Base-by-base conservation (phyloP, 495 filamentous ascomycete genomes). In the Penicillium pulvis region DNA sequence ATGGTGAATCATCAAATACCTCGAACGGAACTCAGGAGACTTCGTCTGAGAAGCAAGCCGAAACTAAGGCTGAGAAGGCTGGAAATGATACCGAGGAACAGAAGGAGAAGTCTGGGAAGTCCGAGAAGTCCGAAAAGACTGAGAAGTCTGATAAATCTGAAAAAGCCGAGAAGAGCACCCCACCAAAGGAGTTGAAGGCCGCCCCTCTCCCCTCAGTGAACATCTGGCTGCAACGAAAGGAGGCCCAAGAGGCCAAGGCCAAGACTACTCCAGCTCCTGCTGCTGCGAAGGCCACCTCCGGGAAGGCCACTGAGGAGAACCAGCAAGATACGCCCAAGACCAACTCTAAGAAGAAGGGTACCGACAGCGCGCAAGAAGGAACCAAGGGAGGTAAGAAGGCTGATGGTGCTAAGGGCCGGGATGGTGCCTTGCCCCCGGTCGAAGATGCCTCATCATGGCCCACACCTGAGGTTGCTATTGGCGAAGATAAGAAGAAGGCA, bases 401-500 rank as follows among this genome's bases (percentile, higher is more conserved):
- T 41, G 77, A 79, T 44, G 70, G 68, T 44, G 70, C 65, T 43
- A 76, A 73, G 61, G 66, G 55, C 24, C 76, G 74, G 12, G 78
- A 82, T 20, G 81, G 81, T 57, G 70, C 72, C 74, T 51, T 85
- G 43, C 78, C 81, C 48, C 78, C 81, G 4, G 88, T 89, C 36
- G 89, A 83, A 51, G 91, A 96, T 72, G 79, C 88, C 41, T 78
- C 83, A 30, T 86, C 85, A 30, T 98, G 94, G 94, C 94, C 94
- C 19, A 96, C 94, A 9, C 92, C 92, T 1, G 88, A 96, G 55
- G 87, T 82, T 45, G 90, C 89, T 3, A 81, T 89, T 33, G 85
- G 86, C 41, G 85, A 88, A 58, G 87, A 89, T 58, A 87, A 87
- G 75, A 90, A 85, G 63, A 90, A 90, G 65, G 57, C 75, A 7